Evolutionary conservation across 2,329 filamentous ascomycete genomes (phyloP).

Genomic region (Geoglossum cookeanum): DNA sequence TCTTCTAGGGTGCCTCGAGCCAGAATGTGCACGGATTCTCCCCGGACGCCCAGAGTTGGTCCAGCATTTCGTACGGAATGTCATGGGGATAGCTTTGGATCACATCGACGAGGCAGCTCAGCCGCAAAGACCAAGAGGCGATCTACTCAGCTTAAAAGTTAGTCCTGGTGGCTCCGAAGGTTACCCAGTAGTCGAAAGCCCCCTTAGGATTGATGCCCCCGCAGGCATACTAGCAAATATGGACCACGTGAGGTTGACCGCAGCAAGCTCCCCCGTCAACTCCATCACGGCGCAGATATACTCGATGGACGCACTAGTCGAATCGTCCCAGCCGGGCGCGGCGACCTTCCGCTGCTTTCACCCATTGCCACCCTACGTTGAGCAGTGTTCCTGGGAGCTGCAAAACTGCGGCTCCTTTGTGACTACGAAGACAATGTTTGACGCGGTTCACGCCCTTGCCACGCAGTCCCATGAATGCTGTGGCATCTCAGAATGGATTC

Average conservation of each 20-base stretch:
- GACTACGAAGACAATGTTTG: slow-evolving; percentile 22
- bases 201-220: not conserved
- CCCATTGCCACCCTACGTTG: slow-evolving; percentile 19
- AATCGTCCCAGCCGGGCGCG: not conserved
- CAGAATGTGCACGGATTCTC: slow-evolving; percentile 15
- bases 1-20: slow-evolving; percentile 19
- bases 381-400: slow-evolving; percentile 21
- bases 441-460: slow-evolving; percentile 19
- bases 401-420: slow-evolving; percentile 23
- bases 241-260: not conserved
- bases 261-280: not conserved
- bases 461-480: slow-evolving; percentile 17
- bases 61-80: slow-evolving; percentile 17
- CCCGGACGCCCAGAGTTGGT: slow-evolving; percentile 13
- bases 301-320: not conserved
- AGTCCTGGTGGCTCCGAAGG: not conserved
- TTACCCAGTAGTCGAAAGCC: not conserved
- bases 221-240: not conserved
- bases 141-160: not conserved
- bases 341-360: slow-evolving; percentile 20
- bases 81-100: slow-evolving; percentile 22
- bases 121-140: not conserved
- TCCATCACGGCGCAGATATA: not conserved
- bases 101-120: slow-evolving; percentile 20
- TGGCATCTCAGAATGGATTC: not conserved